Evolutionary conservation across 2,329 filamentous ascomycete species (phyloP).

Genomic region (Clonostachys chloroleuca): DNA sequence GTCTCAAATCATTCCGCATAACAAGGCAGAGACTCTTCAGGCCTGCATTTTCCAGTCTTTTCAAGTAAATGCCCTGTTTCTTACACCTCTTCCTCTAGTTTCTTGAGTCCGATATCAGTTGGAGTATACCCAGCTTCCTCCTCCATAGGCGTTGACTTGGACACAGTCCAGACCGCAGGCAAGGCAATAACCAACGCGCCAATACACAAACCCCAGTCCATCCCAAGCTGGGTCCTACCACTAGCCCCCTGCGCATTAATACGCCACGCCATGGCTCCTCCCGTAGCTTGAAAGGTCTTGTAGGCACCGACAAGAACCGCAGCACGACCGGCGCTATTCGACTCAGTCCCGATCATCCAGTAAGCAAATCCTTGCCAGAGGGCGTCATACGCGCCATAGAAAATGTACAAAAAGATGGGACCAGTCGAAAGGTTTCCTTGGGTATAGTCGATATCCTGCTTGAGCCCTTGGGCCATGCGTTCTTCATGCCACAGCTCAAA

Average conservation of each 20-base stretch:
- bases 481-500: conserved; percentile 56
- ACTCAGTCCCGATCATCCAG: conserved; percentile 48
- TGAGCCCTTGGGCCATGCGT: conserved; percentile 27
- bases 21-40: too few species aligned
- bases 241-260: conserved; percentile 27
- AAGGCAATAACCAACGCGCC: conserved; percentile 33
- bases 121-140: conserved; percentile 12
- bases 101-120: conserved; percentile 5
- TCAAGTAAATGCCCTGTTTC: too few species aligned
- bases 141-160: conserved; percentile 13
- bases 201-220: conserved; percentile 40
- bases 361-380: conserved; percentile 63
- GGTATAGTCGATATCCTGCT: conserved; percentile 41
- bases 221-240: conserved; percentile 34
- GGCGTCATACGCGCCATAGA: conserved; percentile 66
- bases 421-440: conserved; percentile 46
- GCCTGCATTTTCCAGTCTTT: too few species aligned
- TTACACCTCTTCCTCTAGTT: not conserved
- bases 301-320: conserved; percentile 41
- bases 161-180: conserved; percentile 33
- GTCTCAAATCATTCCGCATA: too few species aligned
- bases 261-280: conserved; percentile 40
- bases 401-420: conserved; percentile 66
- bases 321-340: conserved; percentile 30
- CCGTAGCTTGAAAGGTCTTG: conserved; percentile 35